These are phyloP conservation scores for Pseudogymnoascus sp. DNA, from an alignment of 2,329 filamentous ascomycete species.

Conservation along the genomic window DNA sequence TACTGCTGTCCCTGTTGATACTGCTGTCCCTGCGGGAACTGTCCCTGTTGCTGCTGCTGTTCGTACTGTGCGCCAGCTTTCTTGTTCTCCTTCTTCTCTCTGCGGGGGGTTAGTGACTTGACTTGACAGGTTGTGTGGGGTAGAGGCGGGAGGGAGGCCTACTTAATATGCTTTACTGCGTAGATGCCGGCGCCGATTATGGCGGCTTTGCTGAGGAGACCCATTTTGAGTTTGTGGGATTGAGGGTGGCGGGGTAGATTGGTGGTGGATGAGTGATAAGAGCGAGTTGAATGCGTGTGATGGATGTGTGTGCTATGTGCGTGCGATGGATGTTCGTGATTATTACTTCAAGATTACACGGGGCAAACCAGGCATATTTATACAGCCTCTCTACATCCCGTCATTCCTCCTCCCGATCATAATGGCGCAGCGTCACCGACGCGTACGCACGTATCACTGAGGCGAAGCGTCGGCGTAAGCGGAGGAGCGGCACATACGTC, in stretches of 20 bases:
- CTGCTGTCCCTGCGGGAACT: neutral
- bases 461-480: neutral
- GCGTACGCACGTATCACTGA: neutral
- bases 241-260: neutral
- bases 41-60: neutral
- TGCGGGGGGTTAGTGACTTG: neutral
- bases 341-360: neutral
- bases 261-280: neutral
- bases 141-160: neutral
- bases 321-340: neutral
- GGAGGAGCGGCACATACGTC: neutral
- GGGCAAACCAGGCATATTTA: neutral
- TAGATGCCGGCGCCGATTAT: neutral
- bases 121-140: neutral
- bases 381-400: neutral
- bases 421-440: neutral
- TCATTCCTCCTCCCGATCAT: neutral
- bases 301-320: neutral
- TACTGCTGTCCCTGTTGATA: neutral
- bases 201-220: neutral
- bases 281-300: neutral
- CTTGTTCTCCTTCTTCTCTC: neutral
- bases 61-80: neutral
- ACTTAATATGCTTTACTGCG: neutral
- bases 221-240: neutral